Evolutionary conservation across 352 stramenopile species (phyloP), one percentile per base, ranked within the genome.

Genomic region (Globisporangium recalcitrans): DNA sequence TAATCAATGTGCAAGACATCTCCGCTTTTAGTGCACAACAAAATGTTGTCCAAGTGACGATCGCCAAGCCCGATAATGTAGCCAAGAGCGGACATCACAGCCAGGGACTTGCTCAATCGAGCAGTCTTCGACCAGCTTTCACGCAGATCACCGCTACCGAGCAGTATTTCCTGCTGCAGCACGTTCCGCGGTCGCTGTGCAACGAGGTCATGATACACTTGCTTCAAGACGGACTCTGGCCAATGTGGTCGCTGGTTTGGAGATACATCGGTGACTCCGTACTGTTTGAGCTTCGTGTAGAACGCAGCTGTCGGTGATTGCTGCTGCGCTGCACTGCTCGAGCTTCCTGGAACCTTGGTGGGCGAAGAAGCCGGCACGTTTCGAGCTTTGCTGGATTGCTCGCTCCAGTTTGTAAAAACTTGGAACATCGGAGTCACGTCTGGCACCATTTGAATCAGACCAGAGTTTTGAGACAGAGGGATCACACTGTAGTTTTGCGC

Each of bases 1-100:
- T 97, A 95, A 64, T 98, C 91, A 42, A 98, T 97, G 61, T 98
- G 91, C 9, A 97, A 77, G 11, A 97, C 65, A 32, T 96, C 82
- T 1, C 88, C 90, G 26, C 68, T 90, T 10, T 85, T 73, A 1
- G 74, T 58, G 44, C 91, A 93, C 16, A 97, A 52, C 47, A 98
- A 62, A 40, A 98, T 94, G 70, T 98, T 98, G 70, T 96, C 87
- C 27, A 97, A 70, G 65, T 98, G 91, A 2, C 91, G 85, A 58
- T 98, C 91, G 10, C 91, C 91, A 5, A 98, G 73, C 14, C 91
- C 91, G 56, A 97, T 73, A 32, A 96, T 70, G 49, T 96, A 96
- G 2, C 90, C 91, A 5, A 97, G 68, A 1, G 95, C 85, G 5
- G 82, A 93, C 80, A 93, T 96, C 22, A 96, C 84, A 6, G 91